Percentiles rank a stretch among this genome's conserved stretches.
phyloP scores from a whole-genome alignment of 164 flowering plant species.

The Hamamelis virginiana region DNA sequence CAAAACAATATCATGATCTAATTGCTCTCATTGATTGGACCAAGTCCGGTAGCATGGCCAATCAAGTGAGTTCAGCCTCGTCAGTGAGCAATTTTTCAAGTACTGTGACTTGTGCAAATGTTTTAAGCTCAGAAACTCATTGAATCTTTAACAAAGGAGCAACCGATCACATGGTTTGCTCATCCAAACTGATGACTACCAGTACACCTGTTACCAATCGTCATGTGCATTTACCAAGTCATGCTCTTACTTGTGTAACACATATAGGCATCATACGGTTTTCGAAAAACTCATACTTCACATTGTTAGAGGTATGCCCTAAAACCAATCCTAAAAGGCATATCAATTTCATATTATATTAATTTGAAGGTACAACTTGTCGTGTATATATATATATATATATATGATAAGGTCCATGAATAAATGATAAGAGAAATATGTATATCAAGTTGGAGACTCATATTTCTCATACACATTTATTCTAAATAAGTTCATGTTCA shows the following conservation, averaged over 20 bases:
- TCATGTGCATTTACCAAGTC: background rate
- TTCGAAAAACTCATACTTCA: background rate
- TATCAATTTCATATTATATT: too few species aligned
- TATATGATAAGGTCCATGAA: too few species aligned
- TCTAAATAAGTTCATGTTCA: too few species aligned
- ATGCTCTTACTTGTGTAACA: background rate
- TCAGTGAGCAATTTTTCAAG: background rate
- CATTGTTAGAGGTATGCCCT: too few species aligned
- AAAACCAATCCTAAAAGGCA: too few species aligned
- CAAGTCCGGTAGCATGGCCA: background rate
- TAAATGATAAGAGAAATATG: too few species aligned
- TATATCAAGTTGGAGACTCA: too few species aligned
- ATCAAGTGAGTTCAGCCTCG: too few species aligned
- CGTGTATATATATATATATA: too few species aligned
- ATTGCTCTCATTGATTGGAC: background rate
- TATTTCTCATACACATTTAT: too few species aligned
- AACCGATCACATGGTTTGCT: conserved; percentile 1
- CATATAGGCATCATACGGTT: background rate
- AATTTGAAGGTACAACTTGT: too few species aligned
- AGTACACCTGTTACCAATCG: background rate
- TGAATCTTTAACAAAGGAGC: background rate
- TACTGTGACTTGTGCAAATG: background rate
- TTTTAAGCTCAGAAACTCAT: background rate
- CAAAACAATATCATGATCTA: too few species aligned
- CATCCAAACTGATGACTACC: background rate